Evolutionary conservation across 805 yeast species (phyloP).

Genomic region (Saturnispora diversa): DNA sequence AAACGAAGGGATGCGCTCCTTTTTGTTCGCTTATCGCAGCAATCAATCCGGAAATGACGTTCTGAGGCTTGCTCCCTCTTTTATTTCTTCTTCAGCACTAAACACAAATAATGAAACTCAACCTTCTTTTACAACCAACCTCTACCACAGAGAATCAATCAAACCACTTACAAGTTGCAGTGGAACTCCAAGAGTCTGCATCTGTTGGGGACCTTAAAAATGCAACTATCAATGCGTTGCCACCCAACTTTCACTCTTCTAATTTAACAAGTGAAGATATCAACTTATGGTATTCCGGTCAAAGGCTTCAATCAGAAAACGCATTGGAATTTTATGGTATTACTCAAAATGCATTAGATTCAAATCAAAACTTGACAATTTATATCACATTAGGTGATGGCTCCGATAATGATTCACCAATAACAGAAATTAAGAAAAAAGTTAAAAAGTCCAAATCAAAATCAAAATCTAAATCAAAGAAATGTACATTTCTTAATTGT

Average conservation of each 20-base stretch:
- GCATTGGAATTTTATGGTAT: slow-evolving; percentile 26
- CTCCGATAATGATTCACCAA: background rate
- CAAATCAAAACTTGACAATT: slow-evolving; percentile 20
- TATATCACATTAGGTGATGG: slow-evolving; percentile 25
- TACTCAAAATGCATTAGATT: slow-evolving; percentile 14
- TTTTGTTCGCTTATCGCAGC: too few species aligned
- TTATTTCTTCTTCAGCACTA: too few species aligned
- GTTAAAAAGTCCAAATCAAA: slow-evolving; percentile 19
- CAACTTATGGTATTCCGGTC: slow-evolving; percentile 30
- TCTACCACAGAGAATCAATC: background rate
- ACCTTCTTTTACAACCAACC: slow-evolving; percentile 15
- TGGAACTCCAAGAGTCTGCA: slow-evolving; percentile 41
- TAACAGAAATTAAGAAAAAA: background rate
- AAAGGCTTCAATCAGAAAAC: slow-evolving; percentile 25
- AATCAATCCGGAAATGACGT: too few species aligned
- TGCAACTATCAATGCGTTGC: slow-evolving; percentile 37
- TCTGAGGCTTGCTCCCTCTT: too few species aligned
- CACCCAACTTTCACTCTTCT: slow-evolving; percentile 15
- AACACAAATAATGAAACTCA: slow-evolving; percentile 44
- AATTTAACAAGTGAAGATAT: slow-evolving; percentile 13
- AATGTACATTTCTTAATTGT: slow-evolving; percentile 51
- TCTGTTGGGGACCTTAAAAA: slow-evolving; percentile 44
- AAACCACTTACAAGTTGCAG: slow-evolving; percentile 36
- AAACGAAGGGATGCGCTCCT: too few species aligned
- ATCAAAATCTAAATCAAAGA: slow-evolving; percentile 35